Conservation (phyloP, 306 rosid genomes). For the Quercus cerris region DNA sequence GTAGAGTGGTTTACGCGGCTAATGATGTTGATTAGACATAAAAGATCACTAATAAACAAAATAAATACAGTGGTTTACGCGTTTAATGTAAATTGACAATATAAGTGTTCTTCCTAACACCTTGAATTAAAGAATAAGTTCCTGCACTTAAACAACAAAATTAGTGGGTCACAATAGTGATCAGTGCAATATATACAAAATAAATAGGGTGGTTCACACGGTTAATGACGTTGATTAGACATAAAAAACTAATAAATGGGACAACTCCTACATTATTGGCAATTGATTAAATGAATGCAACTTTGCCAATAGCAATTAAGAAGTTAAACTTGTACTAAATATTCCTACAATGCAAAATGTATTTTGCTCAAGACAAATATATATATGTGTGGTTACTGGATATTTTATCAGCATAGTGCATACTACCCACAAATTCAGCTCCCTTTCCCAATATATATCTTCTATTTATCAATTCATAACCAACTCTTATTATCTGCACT, state of each 20-base stretch:
- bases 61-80: too few relatives aligned
- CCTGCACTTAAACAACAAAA: too few relatives aligned
- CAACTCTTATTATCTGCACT: background rate
- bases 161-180: too few relatives aligned
- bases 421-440: conserved; percentile 18
- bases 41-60: background rate
- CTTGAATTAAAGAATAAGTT: background rate
- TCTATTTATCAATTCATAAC: background rate
- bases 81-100: background rate
- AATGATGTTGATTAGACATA: background rate
- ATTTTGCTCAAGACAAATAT: conserved; percentile 10
- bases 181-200: too few relatives aligned
- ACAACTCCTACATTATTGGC: background rate
- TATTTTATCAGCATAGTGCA: too few relatives aligned
- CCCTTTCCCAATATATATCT: background rate
- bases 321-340: background rate
- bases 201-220: too few relatives aligned
- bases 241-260: background rate
- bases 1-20: too few relatives aligned
- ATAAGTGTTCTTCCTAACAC: background rate
- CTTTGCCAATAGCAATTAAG: conserved; percentile 2
- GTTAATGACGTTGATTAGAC: background rate
- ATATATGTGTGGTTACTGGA: too few relatives aligned
- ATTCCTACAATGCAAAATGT: background rate
- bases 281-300: background rate